Percentiles rank a stretch among this genome's conserved stretches.
Conservation (phyloP, 192 early-diverging fungal genomes). For the Dissophora ornata region DNA sequence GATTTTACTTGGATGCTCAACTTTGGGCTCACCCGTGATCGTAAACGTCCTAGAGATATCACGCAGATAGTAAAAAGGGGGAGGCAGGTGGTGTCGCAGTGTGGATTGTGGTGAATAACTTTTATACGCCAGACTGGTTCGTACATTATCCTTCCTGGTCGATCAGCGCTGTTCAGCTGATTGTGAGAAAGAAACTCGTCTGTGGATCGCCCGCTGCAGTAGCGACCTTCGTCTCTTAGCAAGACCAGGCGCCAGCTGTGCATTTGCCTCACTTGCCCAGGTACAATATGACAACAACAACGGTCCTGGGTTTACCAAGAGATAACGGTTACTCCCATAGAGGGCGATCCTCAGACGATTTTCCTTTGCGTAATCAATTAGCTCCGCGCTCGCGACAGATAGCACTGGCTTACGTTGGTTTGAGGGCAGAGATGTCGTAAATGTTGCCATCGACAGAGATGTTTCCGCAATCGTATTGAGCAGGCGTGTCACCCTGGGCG, state of each 20-base stretch:
- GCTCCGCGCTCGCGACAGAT: slow-evolving; percentile 28
- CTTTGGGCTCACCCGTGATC: slow-evolving; percentile 18
- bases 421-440: slow-evolving; percentile 43
- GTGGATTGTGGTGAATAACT: too few relatives aligned
- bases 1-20: slow-evolving; percentile 17
- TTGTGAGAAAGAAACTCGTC: too few relatives aligned
- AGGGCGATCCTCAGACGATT: slow-evolving; percentile 15
- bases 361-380: slow-evolving; percentile 24
- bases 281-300: background rate
- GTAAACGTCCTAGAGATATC: slow-evolving; percentile 38
- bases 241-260: too few relatives aligned
- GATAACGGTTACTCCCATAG: slow-evolving; percentile 13
- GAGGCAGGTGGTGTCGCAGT: too few relatives aligned
- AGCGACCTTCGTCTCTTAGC: too few relatives aligned
- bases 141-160: too few relatives aligned
- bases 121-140: too few relatives aligned
- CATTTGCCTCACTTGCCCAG: background rate
- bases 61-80: too few relatives aligned
- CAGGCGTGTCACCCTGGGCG: slow-evolving; percentile 19
- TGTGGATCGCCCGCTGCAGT: too few relatives aligned
- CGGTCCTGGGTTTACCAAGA: slow-evolving; percentile 46
- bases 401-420: slow-evolving; percentile 20
- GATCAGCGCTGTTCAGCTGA: too few relatives aligned
- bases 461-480: slow-evolving; percentile 25
- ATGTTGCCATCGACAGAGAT: slow-evolving; percentile 13